Evolutionary conservation across 495 filamentous ascomycete species (phyloP).

Genomic region (Annulohypoxylon maeteangense): DNA sequence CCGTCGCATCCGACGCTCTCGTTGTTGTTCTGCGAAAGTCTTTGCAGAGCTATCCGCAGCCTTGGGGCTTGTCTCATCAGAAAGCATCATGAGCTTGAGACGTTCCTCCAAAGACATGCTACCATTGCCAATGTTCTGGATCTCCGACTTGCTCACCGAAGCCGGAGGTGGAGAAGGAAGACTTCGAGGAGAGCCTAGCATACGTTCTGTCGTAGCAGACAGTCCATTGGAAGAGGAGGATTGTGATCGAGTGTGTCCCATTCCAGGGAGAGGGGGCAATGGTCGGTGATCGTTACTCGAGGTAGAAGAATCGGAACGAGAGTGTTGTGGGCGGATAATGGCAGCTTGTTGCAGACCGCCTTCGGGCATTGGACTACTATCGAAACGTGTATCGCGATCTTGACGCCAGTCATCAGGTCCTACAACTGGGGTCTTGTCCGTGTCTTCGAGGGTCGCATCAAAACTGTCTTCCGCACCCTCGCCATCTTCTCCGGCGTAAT

Average conservation of each 20-base stretch:
- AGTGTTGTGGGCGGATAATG: slow-evolving; percentile 54
- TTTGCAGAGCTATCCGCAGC: slow-evolving; percentile 45
- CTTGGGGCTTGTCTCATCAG: slow-evolving; percentile 66
- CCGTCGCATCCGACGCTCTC: slow-evolving; percentile 69
- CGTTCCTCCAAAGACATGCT: slow-evolving; percentile 85
- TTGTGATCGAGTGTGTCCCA: slow-evolving; percentile 50
- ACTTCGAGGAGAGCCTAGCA: slow-evolving; percentile 66
- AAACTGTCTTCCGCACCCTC: slow-evolving; percentile 87
- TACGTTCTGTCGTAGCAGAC: slow-evolving; percentile 72
- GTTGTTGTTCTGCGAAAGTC: slow-evolving; percentile 63
- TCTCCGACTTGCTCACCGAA: slow-evolving; percentile 73
- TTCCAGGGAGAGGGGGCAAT: slow-evolving; percentile 76
- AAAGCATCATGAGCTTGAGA: slow-evolving; percentile 83
- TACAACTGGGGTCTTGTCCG: slow-evolving; percentile 96
- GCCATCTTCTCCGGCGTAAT: slow-evolving; percentile 72
- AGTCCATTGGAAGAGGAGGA: slow-evolving; percentile 57
- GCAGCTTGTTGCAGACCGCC: slow-evolving; percentile 42
- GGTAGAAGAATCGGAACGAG: slow-evolving; percentile 71
- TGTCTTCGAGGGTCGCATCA: slow-evolving; percentile 91
- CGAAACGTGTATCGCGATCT: slow-evolving; percentile 78
- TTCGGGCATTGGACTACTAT: slow-evolving; percentile 71
- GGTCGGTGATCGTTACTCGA: slow-evolving; percentile 80
- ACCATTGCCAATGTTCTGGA: slow-evolving; percentile 71
- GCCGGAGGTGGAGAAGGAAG: slow-evolving; percentile 75
- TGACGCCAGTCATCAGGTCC: slow-evolving; percentile 95